Evolutionary conservation across 495 filamentous ascomycete genomes (phyloP).

Genomic region (Astrothelium macrocarpum): DNA sequence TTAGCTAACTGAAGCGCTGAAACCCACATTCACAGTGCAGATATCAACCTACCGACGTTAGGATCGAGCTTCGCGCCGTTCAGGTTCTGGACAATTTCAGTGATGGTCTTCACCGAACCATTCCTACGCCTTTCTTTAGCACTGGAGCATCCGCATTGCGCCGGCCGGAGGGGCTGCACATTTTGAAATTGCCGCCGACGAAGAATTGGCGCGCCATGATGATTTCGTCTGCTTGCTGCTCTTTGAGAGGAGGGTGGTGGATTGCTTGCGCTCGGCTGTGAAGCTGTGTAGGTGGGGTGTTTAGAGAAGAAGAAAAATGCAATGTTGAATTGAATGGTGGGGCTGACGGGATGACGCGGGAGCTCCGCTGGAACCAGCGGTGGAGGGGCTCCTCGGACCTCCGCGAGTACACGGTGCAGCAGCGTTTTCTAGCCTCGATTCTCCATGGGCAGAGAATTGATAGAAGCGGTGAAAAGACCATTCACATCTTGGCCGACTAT

Average conservation of each 20-base stretch:
- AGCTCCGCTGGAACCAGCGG: too few species aligned
- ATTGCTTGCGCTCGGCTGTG: neutral
- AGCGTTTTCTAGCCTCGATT: too few species aligned
- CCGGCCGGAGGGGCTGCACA: conserved; percentile 43
- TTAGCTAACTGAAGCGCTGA: conserved; percentile 1
- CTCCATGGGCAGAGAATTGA: too few species aligned
- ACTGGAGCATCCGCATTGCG: conserved; percentile 19
- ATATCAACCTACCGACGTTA: conserved; percentile 47
- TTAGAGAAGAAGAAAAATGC: neutral
- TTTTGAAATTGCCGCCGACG: conserved; percentile 99
- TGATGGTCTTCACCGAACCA: conserved; percentile 77
- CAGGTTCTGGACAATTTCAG: conserved; percentile 75
- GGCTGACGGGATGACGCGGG: neutral
- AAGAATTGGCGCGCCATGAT: conserved; percentile 94
- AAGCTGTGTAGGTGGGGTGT: neutral
- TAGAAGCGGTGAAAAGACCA: too few species aligned
- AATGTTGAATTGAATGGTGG: neutral
- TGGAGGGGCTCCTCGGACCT: too few species aligned
- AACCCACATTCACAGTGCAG: conserved; percentile 24
- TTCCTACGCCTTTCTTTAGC: conserved; percentile 51
- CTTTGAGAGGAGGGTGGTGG: neutral
- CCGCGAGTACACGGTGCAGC: too few species aligned
- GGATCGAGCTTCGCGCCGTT: conserved; percentile 67
- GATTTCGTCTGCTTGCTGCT: neutral
- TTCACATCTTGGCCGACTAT: too few species aligned